Percentiles rank a stretch among this genome's conserved stretches.
These are phyloP conservation scores for Udeniomyces megalosporus DNA, from an alignment of 768 basidiomycete genomes.

Conservation along the genomic window DNA sequence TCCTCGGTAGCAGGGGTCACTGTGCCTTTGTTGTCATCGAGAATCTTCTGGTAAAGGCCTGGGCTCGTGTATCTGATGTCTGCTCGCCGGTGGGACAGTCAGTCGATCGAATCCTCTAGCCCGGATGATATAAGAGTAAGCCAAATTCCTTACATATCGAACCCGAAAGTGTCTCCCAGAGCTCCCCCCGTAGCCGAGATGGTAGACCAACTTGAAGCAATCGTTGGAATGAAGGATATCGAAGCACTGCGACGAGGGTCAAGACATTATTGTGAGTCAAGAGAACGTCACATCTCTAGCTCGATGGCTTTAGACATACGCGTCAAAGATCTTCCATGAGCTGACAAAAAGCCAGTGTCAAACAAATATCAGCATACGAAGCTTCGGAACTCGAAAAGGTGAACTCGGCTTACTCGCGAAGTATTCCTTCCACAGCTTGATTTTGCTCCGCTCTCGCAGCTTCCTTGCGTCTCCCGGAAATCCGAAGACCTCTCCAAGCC, in stretches of 20 bases:
- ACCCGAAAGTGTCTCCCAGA: slow-evolving; percentile 95
- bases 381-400: neutral
- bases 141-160: slow-evolving; percentile 55
- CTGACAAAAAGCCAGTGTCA: no score
- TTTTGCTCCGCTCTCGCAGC: slow-evolving; percentile 41
- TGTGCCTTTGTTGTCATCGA: slow-evolving; percentile 60
- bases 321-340: slow-evolving; percentile 86
- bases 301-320: slow-evolving; percentile 22
- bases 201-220: slow-evolving; percentile 93
- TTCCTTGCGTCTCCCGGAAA: slow-evolving; percentile 31
- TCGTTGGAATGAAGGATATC: slow-evolving; percentile 94
- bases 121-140: neutral
- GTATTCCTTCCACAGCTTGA: slow-evolving; percentile 88
- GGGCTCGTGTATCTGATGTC: slow-evolving; percentile 72
- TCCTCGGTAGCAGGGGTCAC: slow-evolving; percentile 62
- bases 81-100: no score
- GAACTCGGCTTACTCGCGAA: slow-evolving; percentile 42
- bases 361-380: no score
- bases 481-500: slow-evolving; percentile 30
- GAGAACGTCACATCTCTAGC: neutral
- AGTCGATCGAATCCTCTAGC: neutral
- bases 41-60: slow-evolving; percentile 57
- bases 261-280: neutral
- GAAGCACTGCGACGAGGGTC: slow-evolving; percentile 37
- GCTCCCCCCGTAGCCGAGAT: slow-evolving; percentile 81